Evolutionary conservation across 129 eudicot species (phyloP).

Genomic region (Deinandra increscens): DNA sequence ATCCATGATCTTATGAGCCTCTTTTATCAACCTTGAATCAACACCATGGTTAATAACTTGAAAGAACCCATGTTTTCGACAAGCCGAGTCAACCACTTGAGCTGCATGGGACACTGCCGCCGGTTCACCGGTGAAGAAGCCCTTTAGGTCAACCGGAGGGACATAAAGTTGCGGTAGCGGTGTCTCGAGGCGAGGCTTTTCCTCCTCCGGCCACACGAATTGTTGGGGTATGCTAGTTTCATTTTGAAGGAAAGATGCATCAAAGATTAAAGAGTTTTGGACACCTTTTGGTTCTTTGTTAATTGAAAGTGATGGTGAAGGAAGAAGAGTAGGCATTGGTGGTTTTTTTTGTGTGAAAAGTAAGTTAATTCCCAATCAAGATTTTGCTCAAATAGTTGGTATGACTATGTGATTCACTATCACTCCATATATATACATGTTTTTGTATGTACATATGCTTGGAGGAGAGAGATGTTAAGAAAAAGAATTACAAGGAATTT

Average conservation of each 20-base stretch:
- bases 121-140: constrained; percentile 54
- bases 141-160: constrained; percentile 62
- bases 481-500: constrained; percentile 4
- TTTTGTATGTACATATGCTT: constrained; percentile 12
- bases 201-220: constrained; percentile 84
- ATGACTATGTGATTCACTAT: constrained; percentile 20
- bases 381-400: constrained; percentile 26
- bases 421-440: constrained; percentile 9
- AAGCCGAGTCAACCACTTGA: constrained; percentile 48
- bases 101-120: constrained; percentile 41
- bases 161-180: constrained; percentile 48
- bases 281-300: constrained; percentile 19
- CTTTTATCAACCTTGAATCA: constrained; percentile 44
- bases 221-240: constrained; percentile 55
- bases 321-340: constrained; percentile 29
- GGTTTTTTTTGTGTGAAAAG: not conserved
- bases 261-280: constrained; percentile 37
- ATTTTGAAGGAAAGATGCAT: constrained; percentile 51
- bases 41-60: constrained; percentile 71
- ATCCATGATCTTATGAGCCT: constrained; percentile 50
- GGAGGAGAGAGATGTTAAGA: constrained; percentile 12
- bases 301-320: constrained; percentile 12
- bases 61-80: constrained; percentile 70
- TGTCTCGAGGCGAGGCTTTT: constrained; percentile 47
- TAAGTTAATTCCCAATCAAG: constrained; percentile 25